Base-by-base conservation (phyloP, 2,329 filamentous ascomycete species). In the Bipolaris sorokiniana region DNA sequence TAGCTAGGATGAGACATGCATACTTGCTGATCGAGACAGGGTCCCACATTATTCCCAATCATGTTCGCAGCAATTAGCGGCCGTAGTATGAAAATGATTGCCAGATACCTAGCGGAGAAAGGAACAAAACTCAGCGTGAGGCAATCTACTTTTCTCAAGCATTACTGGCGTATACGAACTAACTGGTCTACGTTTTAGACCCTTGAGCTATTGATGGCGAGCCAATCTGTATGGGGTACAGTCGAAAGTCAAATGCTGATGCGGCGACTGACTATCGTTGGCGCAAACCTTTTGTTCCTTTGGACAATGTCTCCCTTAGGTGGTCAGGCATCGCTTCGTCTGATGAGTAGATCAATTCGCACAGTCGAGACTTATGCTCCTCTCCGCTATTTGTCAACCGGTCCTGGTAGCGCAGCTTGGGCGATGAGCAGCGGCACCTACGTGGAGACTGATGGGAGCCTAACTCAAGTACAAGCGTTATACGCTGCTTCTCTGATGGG, bases 221-320 rank as follows among this genome's bases (percentile, higher is more conserved):
- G 75, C 16, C 75, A 76, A 20, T 75, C 74, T 0, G 72, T 78
- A 0, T 77, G 73, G 72, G 73, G 73, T 0, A 73, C 74, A 0
- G 16, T 76, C 7, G 73, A 76, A 38, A 74, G 69, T 20, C 74
- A 76, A 41, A 9, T 77, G 0, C 34, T 69, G 0, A 70, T 77
- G 64, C 66, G 63, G 15, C 48, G 65, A 0, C 26, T 77, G 0
- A 75, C 72, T 1, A 0, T 75, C 0, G 68, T 76, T 11, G 75
- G 75, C 0, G 65, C 48, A 0, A 71, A 73, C 23, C 51, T 78
- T 0, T 48, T 76, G 0, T 70, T 76, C 16, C 57, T 78, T 0
- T 77, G 76, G 74, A 57, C 71, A 2, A 18, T 78, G 1, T 78
- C 76, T 1, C 76, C 75, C 1, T 37, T 78, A 0, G 75, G 75